Evolutionary conservation across 2,329 filamentous ascomycete species (phyloP), one percentile per base, ranked within the genome.

Genomic region (Helminthosporium solani): DNA sequence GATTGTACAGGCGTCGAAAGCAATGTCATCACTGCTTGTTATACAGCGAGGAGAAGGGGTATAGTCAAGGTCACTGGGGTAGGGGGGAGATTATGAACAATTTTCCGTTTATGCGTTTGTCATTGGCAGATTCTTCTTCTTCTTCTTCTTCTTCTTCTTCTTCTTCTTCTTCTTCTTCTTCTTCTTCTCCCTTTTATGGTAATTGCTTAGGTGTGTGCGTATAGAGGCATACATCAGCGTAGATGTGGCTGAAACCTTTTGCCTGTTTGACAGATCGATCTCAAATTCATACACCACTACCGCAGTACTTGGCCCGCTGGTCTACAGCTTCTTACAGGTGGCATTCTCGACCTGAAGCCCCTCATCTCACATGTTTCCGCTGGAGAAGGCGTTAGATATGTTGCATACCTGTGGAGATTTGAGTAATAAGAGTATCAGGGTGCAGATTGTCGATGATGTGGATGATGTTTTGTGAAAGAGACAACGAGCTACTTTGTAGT

Each of bases 201-300:
- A 37, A 21, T 23, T 21, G 14, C 12, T 21, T 38, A 15, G 15
- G 8, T 8, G 35, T 7, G 8, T 9, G 2, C 12, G 16, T 18
- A 14, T 14, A 9, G 9, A 5, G 23, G 23, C 6, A 25, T 25
- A 9, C 6, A 9, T 6, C 9, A 9, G 23, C 23, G 9, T 25
- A 9, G 23, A 9, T 25, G 9, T 25, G 23, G 23, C 23, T 25
- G 23, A 5, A 25, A 25, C 6, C 21, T 4, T 2, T 4, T 19
- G 7, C 41, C 52, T 8, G 53, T 11, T 39, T 18, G 15, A 6
- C 1, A 83, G 79, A 85, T 87, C 52, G 76, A 86, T 54, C 72
- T 88, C 20, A 80, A 78, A 30, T 88, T 88, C 68, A 87, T 87
- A 61, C 87, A 88, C 64, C 75, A 85, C 7, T 88, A 87, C 61